Evolutionary conservation across 495 filamentous ascomycete genomes (phyloP), one percentile per base, ranked within the genome.

Genomic region (Paragyromitra xinjiangensis): DNA sequence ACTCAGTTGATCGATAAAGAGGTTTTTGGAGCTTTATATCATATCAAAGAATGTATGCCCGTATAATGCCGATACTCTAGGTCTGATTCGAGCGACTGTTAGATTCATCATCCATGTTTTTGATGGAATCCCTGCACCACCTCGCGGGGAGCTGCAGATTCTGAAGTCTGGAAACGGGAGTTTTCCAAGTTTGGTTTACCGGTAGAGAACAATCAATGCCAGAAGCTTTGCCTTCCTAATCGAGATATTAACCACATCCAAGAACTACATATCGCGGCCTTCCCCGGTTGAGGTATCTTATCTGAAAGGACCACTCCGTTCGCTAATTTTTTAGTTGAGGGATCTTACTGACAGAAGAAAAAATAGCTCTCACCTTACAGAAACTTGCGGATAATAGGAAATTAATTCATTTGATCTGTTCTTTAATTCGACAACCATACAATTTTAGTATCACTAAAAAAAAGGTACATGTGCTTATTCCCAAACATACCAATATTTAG

Each of bases 171-270:
- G 66, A 19, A 16, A 39, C 39, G 67, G 40, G 67, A 24, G 67
- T 50, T 50, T 37, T 6, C 51, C 66, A 34, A 44, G 45, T 66
- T 59, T 58, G 50, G 66, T 37, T 34, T 61, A 61, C 55, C 67
- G 26, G 39, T 61, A 11, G 44, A 53, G 65, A 56, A 24, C n/a
- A 44, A 42, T 69, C 34, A 53, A 22, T 19, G 19, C 26, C 11
- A 48, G 22, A 34, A 39, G 8, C 6, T 22, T 5, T 69, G 51
- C 65, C 50, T 69, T 69, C 65, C 65, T 69, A 69, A 69, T 69
- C 19, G 29, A 44, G 65, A 42, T 42, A 22, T 6, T 6, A 44
- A 44, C 39, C 12, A 26, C 34, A 34, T 19, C 24, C 55, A 19
- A 14, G 11, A 19, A 53, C n/a, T 14, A 58, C 26, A 29, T 58